These are phyloP conservation scores for Blastobotrys raffinosifermentans DNA, from an alignment of 1,139 yeast genomes.

Conservation along the genomic window DNA sequence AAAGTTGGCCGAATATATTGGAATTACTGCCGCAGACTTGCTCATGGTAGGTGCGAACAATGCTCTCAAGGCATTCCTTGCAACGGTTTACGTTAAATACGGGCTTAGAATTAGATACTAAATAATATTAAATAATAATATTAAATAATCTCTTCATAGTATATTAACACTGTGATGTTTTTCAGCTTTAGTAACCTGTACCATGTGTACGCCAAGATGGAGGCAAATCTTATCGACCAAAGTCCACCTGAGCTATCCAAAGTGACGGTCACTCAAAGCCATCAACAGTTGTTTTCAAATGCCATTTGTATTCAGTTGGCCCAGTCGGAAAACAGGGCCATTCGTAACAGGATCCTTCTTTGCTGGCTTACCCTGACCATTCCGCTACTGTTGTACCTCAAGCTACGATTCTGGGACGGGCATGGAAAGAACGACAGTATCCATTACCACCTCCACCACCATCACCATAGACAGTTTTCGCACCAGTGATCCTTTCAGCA, in stretches of 20 bases:
- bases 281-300: background rate
- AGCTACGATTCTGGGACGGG: conserved; percentile 18
- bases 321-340: conserved; percentile 15
- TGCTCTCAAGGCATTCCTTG: conserved; percentile 20
- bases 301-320: conserved; percentile 10
- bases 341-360: conserved; percentile 19
- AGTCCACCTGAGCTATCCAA: background rate
- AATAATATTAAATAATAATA: background rate
- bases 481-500: background rate
- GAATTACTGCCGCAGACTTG: conserved; percentile 21
- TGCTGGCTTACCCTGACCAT: conserved; percentile 19
- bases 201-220: too few species aligned
- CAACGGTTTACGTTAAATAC: conserved; percentile 18
- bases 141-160: too few species aligned
- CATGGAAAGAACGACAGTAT: background rate
- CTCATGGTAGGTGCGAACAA: conserved; percentile 16
- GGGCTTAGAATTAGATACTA: conserved; percentile 16
- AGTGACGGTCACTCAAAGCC: background rate
- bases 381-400: conserved; percentile 18
- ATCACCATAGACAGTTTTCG: conserved; percentile 2
- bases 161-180: too few species aligned
- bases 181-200: too few species aligned
- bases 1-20: conserved; percentile 11
- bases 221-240: too few species aligned
- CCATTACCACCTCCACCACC: conserved; percentile 3